These are phyloP conservation scores for Fragaria iinumae DNA, from an alignment of 306 rosid species.

Conservation along the genomic window DNA sequence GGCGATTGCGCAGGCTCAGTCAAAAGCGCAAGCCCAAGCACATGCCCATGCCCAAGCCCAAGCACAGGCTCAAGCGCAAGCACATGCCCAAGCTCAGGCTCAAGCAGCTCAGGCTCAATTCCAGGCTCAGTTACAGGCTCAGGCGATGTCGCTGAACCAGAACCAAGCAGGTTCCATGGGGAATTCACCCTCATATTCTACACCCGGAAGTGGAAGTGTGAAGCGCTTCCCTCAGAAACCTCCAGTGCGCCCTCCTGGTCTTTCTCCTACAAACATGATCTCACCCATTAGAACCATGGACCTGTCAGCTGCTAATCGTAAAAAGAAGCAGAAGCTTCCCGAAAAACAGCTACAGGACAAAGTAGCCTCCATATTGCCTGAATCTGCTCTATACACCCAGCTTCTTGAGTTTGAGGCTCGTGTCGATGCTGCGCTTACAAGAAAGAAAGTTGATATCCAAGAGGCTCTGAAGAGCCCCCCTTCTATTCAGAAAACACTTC, in stretches of 20 bases:
- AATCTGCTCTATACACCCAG: conserved; percentile 91
- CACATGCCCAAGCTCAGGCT: conserved; percentile 57
- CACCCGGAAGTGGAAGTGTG: conserved; percentile 46
- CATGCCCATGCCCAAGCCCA: conserved; percentile 68
- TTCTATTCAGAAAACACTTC: conserved; percentile 86
- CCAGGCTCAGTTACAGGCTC: conserved; percentile 97
- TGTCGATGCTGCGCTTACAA: conserved; percentile 79
- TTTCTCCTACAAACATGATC: conserved; percentile 51
- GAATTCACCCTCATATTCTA: conserved; percentile 46
- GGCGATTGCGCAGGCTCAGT: conserved; percentile 91
- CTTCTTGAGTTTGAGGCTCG: conserved; percentile 97
- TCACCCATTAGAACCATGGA: conserved; percentile 84
- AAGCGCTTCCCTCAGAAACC: conserved; percentile 81
- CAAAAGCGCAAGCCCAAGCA: conserved; percentile 72
- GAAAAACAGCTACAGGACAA: conserved; percentile 89
- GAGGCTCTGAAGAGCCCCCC: conserved; percentile 91
- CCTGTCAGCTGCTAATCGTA: conserved; percentile 64
- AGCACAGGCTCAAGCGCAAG: conserved; percentile 55
- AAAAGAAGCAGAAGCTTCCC: conserved; percentile 94
- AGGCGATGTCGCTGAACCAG: conserved; percentile 67
- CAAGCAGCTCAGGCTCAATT: conserved; percentile 76
- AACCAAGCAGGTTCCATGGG: conserved; percentile 58
- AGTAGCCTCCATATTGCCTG: conserved; percentile 84
- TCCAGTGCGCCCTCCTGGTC: conserved; percentile 74
- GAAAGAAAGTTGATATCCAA: conserved; percentile 96